These are phyloP conservation scores for Metarhizium humberi DNA, from an alignment of 2,329 filamentous ascomycete species.

Conservation along the genomic window DNA sequence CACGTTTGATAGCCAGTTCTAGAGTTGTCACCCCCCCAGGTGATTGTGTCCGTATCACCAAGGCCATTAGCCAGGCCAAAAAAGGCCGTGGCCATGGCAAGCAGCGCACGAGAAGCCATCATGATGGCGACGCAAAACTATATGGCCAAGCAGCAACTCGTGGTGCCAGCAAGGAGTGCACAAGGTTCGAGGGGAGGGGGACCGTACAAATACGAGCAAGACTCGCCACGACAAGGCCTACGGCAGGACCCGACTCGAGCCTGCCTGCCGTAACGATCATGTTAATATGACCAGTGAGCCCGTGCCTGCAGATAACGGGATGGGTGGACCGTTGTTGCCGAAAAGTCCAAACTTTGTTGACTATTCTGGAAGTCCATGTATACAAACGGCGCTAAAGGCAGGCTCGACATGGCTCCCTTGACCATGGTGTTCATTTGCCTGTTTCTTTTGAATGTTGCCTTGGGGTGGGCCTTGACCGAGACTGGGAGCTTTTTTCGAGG, in stretches of 20 bases:
- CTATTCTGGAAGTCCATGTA: slow-evolving; percentile 1
- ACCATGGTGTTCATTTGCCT: neutral
- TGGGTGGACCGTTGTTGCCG: neutral
- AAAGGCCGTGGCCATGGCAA: slow-evolving; percentile 24
- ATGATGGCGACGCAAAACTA: slow-evolving; percentile 7
- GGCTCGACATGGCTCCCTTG: neutral
- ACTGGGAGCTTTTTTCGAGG: neutral
- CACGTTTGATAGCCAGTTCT: slow-evolving; percentile 44
- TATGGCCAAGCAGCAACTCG: neutral
- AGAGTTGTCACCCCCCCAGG: slow-evolving; percentile 49
- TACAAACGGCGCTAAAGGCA: neutral
- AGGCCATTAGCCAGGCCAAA: slow-evolving; percentile 24
- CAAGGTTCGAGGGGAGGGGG: neutral
- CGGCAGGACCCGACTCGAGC: neutral
- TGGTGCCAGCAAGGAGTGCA: neutral
- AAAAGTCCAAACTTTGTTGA: neutral
- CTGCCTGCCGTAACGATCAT: neutral
- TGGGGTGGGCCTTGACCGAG: neutral
- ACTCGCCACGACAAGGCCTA: neutral
- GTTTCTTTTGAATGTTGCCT: neutral
- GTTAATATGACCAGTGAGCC: neutral
- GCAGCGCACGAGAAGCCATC: slow-evolving; percentile 16
- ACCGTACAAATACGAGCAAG: neutral
- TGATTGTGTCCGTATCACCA: slow-evolving; percentile 45
- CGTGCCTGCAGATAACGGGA: neutral